Conservation (phyloP, 805 yeast genomes). For the Danielia reshetovae region DNA sequence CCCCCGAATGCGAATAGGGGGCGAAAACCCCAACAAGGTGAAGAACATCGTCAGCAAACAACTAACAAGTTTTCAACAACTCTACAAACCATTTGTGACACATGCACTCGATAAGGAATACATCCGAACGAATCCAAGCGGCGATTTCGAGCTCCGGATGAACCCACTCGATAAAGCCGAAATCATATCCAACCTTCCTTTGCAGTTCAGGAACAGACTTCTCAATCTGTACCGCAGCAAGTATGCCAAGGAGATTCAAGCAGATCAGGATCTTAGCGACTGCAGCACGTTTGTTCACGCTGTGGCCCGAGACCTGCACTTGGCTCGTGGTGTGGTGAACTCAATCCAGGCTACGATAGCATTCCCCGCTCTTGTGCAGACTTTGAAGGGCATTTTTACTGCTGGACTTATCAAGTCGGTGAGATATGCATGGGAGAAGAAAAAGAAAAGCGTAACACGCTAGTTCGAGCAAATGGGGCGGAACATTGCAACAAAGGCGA, state of each 20-base stretch:
- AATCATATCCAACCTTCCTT: slow-evolving; percentile 9
- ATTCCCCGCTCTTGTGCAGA: slow-evolving; percentile 68
- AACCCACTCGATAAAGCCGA: slow-evolving; percentile 2
- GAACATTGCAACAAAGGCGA: too few species aligned
- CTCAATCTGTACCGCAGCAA: slow-evolving; percentile 7
- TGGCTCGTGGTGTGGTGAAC: slow-evolving; percentile 28
- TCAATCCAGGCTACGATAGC: slow-evolving; percentile 47
- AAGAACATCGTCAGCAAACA: slow-evolving; percentile 81
- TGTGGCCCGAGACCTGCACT: slow-evolving; percentile 41
- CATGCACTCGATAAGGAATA: slow-evolving; percentile 3
- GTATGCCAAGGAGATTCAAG: slow-evolving; percentile 4
- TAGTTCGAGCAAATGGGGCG: too few species aligned
- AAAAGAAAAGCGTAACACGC: slow-evolving; percentile 27
- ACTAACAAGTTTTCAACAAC: slow-evolving; percentile 56
- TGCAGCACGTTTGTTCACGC: slow-evolving; percentile 26
- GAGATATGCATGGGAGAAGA: slow-evolving; percentile 74
- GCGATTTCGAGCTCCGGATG: background rate
- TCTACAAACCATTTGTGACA: slow-evolving; percentile 65
- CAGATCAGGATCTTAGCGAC: slow-evolving; percentile 1
- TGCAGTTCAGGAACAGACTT: slow-evolving; percentile 8
- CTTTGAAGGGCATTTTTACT: slow-evolving; percentile 77
- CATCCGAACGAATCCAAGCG: background rate
- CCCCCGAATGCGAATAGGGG: slow-evolving; percentile 77
- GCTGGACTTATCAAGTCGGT: slow-evolving; percentile 76
- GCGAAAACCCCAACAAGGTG: slow-evolving; percentile 90